Percentiles rank a stretch among this genome's conserved stretches.
Evolutionary conservation across 345 rosid genomes (phyloP).

Genomic region (Pugionium dolabratum): DNA sequence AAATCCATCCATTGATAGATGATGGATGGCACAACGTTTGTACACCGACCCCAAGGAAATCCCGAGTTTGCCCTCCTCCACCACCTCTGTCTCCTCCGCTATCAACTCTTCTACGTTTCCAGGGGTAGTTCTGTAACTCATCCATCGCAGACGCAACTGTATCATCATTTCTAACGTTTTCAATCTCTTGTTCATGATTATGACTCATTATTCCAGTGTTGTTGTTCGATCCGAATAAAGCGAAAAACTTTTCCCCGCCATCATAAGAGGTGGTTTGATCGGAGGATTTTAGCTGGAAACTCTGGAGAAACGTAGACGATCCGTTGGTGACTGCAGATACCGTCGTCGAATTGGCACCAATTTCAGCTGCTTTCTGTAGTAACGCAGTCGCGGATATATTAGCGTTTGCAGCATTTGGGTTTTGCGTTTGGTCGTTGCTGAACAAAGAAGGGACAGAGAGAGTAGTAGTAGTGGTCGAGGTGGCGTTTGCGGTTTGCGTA

Average conservation of each 20-base stretch:
- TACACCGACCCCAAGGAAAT: conserved; percentile 86
- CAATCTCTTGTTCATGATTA: conserved; percentile 35
- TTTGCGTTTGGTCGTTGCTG: conserved; percentile 56
- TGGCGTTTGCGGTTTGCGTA: conserved; percentile 40
- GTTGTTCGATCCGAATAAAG: conserved; percentile 41
- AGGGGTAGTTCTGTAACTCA: conserved; percentile 57
- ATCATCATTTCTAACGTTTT: conserved; percentile 44
- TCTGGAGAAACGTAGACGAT: conserved; percentile 53
- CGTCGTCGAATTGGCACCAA: conserved; percentile 57
- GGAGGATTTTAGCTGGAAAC: conserved; percentile 51
- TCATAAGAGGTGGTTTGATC: conserved; percentile 40
- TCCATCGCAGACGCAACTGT: conserved; percentile 43
- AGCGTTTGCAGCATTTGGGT: conserved; percentile 31
- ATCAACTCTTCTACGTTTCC: conserved; percentile 51
- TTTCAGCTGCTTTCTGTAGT: conserved; percentile 93
- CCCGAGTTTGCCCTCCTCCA: conserved; percentile 88
- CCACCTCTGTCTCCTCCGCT: conserved; percentile 34
- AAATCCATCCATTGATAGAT: conserved; percentile 58
- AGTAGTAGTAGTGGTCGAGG: conserved; percentile 43
- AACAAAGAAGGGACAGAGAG: conserved; percentile 68
- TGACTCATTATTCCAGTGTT: conserved; percentile 25
- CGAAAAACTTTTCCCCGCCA: conserved; percentile 53
- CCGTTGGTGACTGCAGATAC: neutral
- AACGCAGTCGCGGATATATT: conserved; percentile 95
- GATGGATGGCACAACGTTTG: conserved; percentile 59